phyloP scores from a whole-genome alignment of 1,284 basidiomycete genomes.

The Mycena citricolor region DNA sequence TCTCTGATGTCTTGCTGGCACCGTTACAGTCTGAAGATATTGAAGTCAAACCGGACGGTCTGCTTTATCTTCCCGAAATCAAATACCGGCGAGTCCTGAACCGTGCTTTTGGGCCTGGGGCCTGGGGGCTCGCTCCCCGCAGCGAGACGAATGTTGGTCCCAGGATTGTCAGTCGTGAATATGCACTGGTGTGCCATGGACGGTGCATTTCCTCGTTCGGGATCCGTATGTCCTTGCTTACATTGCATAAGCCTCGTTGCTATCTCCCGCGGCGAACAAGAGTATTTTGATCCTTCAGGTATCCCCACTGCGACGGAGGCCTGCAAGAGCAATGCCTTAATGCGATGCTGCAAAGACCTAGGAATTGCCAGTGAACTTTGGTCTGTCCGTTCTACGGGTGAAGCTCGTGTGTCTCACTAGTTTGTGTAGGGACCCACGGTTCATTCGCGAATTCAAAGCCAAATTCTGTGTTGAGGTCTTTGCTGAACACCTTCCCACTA shows the following conservation, averaged over 20 bases:
- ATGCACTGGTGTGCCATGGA: constrained; percentile 92
- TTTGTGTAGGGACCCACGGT: constrained; percentile 84
- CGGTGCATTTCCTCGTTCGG: constrained; percentile 45
- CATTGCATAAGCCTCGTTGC: constrained; percentile 76
- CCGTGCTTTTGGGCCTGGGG: constrained; percentile 94
- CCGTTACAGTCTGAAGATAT: constrained; percentile 80
- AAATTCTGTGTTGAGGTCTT: constrained; percentile 86
- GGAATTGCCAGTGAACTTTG: constrained; percentile 97
- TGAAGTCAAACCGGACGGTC: constrained; percentile 97
- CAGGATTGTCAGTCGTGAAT: constrained; percentile 90
- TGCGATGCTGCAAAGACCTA: constrained; percentile 97
- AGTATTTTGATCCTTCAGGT: constrained; percentile 92
- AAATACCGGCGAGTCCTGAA: constrained; percentile 96
- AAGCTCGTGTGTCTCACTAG: background rate
- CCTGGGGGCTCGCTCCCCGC: constrained; percentile 94
- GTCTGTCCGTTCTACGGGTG: constrained; percentile 41
- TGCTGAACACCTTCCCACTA: constrained; percentile 77
- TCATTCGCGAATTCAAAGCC: constrained; percentile 91
- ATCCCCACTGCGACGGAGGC: constrained; percentile 94
- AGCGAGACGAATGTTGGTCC: constrained; percentile 90
- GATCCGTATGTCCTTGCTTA: background rate
- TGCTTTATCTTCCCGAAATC: constrained; percentile 96
- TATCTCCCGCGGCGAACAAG: constrained; percentile 93
- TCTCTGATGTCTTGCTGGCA: constrained; percentile 71
- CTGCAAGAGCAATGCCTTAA: constrained; percentile 95